Evolutionary conservation across 371 early-diverging fungal species (phyloP).

Genomic region (Rhizopus stolonifer): DNA sequence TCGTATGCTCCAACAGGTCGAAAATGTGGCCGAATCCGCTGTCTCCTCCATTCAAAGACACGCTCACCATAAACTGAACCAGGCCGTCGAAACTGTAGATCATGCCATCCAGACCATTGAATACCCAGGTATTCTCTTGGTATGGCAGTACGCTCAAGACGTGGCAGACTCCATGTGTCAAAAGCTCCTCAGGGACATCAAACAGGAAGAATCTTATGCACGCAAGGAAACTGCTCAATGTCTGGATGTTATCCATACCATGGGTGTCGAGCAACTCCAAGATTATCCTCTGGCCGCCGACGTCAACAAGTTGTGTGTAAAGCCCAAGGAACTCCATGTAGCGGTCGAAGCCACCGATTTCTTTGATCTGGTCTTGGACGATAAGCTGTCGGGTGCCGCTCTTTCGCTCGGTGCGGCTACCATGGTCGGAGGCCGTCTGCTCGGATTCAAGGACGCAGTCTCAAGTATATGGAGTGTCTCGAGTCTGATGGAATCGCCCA

Average conservation of each 20-base stretch:
- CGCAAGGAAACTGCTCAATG: slow-evolving; percentile 60
- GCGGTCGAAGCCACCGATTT: slow-evolving; percentile 69
- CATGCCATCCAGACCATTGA: slow-evolving; percentile 64
- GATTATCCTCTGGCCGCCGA: slow-evolving; percentile 41
- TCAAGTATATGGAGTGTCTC: slow-evolving; percentile 44
- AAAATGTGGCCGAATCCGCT: slow-evolving; percentile 65
- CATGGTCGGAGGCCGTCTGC: slow-evolving; percentile 47
- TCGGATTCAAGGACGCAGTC: slow-evolving; percentile 47
- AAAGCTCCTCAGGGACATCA: slow-evolving; percentile 59
- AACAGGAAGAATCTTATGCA: slow-evolving; percentile 68
- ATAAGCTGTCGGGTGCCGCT: slow-evolving; percentile 51
- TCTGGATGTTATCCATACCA: slow-evolving; percentile 59
- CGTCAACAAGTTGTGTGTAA: slow-evolving; percentile 49
- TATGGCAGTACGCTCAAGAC: slow-evolving; percentile 85
- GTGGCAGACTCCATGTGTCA: slow-evolving; percentile 70
- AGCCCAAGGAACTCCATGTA: slow-evolving; percentile 43
- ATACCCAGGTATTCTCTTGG: slow-evolving; percentile 80
- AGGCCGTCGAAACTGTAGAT: slow-evolving; percentile 65
- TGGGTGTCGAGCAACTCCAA: slow-evolving; percentile 59
- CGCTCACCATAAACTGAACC: slow-evolving; percentile 50
- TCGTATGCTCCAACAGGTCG: slow-evolving; percentile 64
- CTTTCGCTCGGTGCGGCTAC: slow-evolving; percentile 41
- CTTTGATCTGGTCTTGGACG: slow-evolving; percentile 61
- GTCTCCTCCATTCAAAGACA: slow-evolving; percentile 54
- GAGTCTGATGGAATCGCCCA: slow-evolving; percentile 29